These are phyloP conservation scores for Penicillium sp. DNA, from an alignment of 2,329 filamentous ascomycete genomes.

Conservation along the genomic window DNA sequence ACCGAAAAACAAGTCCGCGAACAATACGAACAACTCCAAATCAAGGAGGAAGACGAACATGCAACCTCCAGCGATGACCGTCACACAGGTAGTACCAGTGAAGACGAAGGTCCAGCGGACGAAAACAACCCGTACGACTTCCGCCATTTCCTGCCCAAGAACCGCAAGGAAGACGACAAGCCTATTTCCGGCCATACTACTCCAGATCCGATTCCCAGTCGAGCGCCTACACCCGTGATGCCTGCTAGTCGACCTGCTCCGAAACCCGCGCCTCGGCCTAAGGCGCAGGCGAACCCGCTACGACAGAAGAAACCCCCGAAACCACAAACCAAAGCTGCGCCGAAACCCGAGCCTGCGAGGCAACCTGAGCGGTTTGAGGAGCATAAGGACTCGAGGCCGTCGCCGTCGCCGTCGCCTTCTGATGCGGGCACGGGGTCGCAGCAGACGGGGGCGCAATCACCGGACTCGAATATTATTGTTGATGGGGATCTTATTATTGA, in stretches of 20 bases:
- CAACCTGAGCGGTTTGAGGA: conserved; percentile 30
- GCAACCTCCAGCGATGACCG: conserved; percentile 35
- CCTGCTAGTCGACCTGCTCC: conserved; percentile 30
- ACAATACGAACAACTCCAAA: conserved; percentile 66
- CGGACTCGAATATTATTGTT: conserved; percentile 48
- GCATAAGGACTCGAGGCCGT: conserved; percentile 4
- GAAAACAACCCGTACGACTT: conserved; percentile 52
- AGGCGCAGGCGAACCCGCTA: conserved; percentile 36
- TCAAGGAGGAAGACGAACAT: conserved; percentile 39
- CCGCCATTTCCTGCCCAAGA: conserved; percentile 51
- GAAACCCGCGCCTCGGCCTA: conserved; percentile 30
- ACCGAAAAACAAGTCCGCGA: conserved; percentile 65
- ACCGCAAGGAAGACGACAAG: conserved; percentile 37
- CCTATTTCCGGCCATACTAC: conserved; percentile 36
- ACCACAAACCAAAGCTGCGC: conserved; percentile 20
- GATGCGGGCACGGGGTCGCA: conserved; percentile 37
- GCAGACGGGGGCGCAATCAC: conserved; percentile 34
- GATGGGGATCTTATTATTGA: conserved; percentile 52
- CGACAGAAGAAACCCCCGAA: conserved; percentile 32
- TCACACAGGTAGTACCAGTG: conserved; percentile 31
- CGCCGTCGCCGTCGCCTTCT: conserved; percentile 30
- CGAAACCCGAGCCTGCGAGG: conserved; percentile 23
- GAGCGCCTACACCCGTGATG: conserved; percentile 37
- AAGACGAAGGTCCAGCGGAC: conserved; percentile 47
- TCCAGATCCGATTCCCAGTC: conserved; percentile 39